A percentile compares a stretch with the other conserved stretches of the same genome.
phyloP scores from a whole-genome alignment of 1,284 basidiomycete genomes.

The Wallemia hederae region DNA sequence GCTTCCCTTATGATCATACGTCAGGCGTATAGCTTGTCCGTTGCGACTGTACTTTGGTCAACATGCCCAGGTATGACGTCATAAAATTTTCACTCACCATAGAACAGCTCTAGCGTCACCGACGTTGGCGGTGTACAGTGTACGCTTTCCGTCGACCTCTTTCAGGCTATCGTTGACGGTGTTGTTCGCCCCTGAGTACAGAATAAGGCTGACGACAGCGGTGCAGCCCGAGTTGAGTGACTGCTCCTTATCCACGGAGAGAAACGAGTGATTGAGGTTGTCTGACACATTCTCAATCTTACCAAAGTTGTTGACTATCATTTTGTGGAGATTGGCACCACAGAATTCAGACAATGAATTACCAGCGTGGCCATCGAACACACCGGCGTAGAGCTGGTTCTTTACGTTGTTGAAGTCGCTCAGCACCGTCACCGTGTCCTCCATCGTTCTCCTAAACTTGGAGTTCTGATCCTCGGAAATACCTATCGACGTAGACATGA shows the following conservation, averaged over 20 bases:
- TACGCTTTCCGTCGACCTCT: slow-evolving; percentile 25
- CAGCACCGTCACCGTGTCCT: slow-evolving; percentile 86
- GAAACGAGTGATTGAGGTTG: slow-evolving; percentile 2
- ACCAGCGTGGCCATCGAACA: slow-evolving; percentile 96
- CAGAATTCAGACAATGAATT: slow-evolving; percentile 99
- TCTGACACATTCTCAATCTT: slow-evolving; percentile 7
- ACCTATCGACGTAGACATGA: slow-evolving; percentile 29
- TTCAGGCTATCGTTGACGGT: slow-evolving; percentile 12
- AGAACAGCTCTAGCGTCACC: slow-evolving; percentile 74
- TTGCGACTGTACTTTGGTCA: slow-evolving; percentile 22
- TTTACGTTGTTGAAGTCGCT: slow-evolving; percentile 69
- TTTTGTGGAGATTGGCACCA: slow-evolving; percentile 79
- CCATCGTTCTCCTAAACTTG: slow-evolving; percentile 77
- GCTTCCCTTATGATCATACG: slow-evolving; percentile 95
- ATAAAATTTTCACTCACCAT: slow-evolving; percentile 18
- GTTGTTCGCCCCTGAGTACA: slow-evolving; percentile 9
- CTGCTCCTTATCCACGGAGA: neutral
- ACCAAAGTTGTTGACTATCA: slow-evolving; percentile 20
- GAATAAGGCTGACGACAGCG: slow-evolving; percentile 8
- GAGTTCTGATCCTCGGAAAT: slow-evolving; percentile 58
- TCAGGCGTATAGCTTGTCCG: slow-evolving; percentile 70
- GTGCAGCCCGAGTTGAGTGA: slow-evolving; percentile 1
- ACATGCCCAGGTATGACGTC: neutral
- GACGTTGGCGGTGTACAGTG: slow-evolving; percentile 86
- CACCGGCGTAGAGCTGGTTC: slow-evolving; percentile 89